A percentile compares a stretch with the other conserved stretches of the same genome.
Conservation (phyloP, 306 rosid genomes). For the Corylus americana region DNA sequence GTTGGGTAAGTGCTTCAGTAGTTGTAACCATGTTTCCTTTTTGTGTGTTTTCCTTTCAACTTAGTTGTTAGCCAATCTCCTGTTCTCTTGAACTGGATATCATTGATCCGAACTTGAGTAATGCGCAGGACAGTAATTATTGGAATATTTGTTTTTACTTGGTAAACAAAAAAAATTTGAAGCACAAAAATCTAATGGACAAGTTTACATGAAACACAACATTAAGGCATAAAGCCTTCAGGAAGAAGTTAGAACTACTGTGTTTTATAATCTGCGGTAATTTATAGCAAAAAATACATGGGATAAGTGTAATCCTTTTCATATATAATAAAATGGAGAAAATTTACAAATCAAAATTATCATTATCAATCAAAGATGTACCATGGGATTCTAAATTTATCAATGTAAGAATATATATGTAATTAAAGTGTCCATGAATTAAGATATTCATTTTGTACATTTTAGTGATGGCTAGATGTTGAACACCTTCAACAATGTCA, state of each 20-base stretch:
- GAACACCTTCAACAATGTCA: too few relatives aligned
- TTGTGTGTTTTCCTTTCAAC: conserved; percentile 14
- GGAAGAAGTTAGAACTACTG: not conserved
- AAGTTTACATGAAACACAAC: not conserved
- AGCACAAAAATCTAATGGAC: not conserved
- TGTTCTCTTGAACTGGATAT: not conserved
- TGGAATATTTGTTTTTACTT: not conserved
- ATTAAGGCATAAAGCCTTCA: not conserved
- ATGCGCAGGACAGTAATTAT: not conserved
- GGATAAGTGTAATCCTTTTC: not conserved
- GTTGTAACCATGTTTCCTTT: conserved; percentile 18
- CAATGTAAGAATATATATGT: not conserved
- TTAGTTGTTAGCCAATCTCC: not conserved
- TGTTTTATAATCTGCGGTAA: not conserved
- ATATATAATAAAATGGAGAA: not conserved
- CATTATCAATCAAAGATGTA: not conserved
- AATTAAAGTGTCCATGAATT: not conserved
- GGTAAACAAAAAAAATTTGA: not conserved
- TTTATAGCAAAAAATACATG: not conserved
- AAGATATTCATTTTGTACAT: not conserved
- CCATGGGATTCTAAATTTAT: not conserved
- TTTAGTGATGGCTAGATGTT: not conserved
- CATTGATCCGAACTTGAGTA: not conserved
- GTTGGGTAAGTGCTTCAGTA: conserved; percentile 67
- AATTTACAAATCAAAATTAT: not conserved